Evolutionary conservation across 768 basidiomycete species (phyloP), one percentile per base, ranked within the genome.

Genomic region (Psilocybe cubensis): DNA sequence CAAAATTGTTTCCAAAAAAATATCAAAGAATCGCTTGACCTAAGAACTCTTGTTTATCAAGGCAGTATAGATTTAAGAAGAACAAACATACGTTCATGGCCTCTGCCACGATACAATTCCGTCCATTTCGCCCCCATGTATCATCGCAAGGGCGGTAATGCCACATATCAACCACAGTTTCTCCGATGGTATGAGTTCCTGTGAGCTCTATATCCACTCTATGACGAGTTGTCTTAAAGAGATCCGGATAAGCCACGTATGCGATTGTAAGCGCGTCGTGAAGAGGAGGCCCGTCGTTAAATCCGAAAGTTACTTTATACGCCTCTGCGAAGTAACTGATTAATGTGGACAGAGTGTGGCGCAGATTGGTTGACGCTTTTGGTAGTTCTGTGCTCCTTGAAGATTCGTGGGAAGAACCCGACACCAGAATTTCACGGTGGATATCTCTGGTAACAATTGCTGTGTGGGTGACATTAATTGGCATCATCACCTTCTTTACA

Each of bases 381-480:
- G 79, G 74, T 8, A 80, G 75, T 49, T 59, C 60, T 35, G 29
- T 40, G 46, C 14, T 28, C 17, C n/a, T n/a, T n/a, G 50, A 28
- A 12, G 54, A 52, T 28, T 58, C 44, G 31, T 27, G 45, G 38
- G 20, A 57, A 25, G 50, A 48, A 20, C 56, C 62, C 1, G 76
- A 78, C 18, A 72, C 65, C 27, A 92, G 79, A 2, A 95, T 75
- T 20, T 74, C 72, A 0, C 72, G 57, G 61, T 87, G 88, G 28
- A 87, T 72, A 9, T 70, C 64, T 20, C 72, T 67, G 2, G 84
- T 88, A 42, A 91, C 87, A 59, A 96, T 89, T 3, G 90, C 91
- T 0, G 84, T 88, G 69, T 96, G 94, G 2, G 94, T 92, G 17
- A 94, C 89, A 65, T 96, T 95, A 63, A 96, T 82, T 0, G 92